These are phyloP conservation scores for Myotisia sp. DNA, from an alignment of 2,329 filamentous ascomycete species.

Conservation along the genomic window DNA sequence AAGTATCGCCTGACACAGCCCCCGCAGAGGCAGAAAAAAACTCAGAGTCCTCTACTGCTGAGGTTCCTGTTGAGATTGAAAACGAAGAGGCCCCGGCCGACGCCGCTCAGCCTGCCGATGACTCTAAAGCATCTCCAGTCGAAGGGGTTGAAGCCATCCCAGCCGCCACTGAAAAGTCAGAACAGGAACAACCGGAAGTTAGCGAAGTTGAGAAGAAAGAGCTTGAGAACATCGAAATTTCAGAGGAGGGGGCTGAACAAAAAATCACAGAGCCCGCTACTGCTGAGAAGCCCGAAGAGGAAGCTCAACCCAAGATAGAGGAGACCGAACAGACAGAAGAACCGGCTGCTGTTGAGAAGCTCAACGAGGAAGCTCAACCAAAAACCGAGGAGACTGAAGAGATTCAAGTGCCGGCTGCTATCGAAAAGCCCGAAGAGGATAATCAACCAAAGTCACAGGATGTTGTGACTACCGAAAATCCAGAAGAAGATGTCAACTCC, in stretches of 20 bases:
- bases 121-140: not conserved
- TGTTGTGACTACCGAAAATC: not conserved
- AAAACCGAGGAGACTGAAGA: constrained; percentile 3
- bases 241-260: constrained; percentile 25
- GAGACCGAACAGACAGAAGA: too few species aligned
- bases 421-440: not conserved
- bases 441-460: not conserved
- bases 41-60: constrained; percentile 7
- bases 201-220: not conserved
- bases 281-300: not conserved
- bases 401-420: not conserved
- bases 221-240: too few species aligned
- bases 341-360: not conserved
- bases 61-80: constrained; percentile 3
- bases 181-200: constrained; percentile 2
- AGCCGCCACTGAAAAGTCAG: constrained; percentile 7
- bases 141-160: constrained; percentile 1
- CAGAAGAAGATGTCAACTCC: too few species aligned
- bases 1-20: too few species aligned
- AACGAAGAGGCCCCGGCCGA: not conserved
- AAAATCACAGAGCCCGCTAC: constrained; percentile 14
- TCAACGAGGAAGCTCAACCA: constrained; percentile 1
- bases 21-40: constrained; percentile 7
- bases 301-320: too few species aligned
- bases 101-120: not conserved